These are phyloP conservation scores for Rubia peregrina DNA, from an alignment of 305 asterid genomes.

Conservation along the genomic window DNA sequence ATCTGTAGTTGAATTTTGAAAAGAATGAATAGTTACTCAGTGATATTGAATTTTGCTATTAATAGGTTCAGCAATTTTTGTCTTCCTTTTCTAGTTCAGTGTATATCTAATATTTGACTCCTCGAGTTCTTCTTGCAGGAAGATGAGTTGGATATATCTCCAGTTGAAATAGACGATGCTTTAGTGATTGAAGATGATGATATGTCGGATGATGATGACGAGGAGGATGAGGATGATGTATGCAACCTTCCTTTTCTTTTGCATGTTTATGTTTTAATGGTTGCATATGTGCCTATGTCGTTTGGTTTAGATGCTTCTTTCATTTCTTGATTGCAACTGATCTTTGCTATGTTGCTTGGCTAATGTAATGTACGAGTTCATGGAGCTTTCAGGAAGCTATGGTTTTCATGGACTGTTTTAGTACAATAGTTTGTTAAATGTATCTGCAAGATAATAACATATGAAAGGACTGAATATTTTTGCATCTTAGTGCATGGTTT, in stretches of 20 bases:
- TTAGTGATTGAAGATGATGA: slow-evolving; percentile 98
- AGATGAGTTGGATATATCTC: slow-evolving; percentile 80
- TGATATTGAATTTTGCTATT: too few species aligned
- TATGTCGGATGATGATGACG: slow-evolving; percentile 83
- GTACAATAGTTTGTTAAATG: neutral
- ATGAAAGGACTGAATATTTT: neutral
- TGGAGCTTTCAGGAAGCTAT: neutral
- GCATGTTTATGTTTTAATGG: neutral
- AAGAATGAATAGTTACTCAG: neutral
- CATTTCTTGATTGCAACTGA: neutral
- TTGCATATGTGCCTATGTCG: neutral
- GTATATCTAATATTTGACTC: neutral
- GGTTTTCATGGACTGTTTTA: neutral
- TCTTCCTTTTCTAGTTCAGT: neutral
- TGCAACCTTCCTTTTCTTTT: slow-evolving; percentile 14
- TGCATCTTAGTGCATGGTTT: neutral
- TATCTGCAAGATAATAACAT: neutral
- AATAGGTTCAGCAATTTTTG: neutral
- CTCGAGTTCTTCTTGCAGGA: slow-evolving; percentile 43
- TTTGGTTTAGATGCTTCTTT: neutral
- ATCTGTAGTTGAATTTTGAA: neutral
- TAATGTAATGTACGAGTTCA: neutral
- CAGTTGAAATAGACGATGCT: slow-evolving; percentile 79
- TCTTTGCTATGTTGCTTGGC: neutral
- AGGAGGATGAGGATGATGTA: slow-evolving; percentile 87